Conservation (phyloP, 345 rosid species). For the Heritiera littoralis region DNA sequence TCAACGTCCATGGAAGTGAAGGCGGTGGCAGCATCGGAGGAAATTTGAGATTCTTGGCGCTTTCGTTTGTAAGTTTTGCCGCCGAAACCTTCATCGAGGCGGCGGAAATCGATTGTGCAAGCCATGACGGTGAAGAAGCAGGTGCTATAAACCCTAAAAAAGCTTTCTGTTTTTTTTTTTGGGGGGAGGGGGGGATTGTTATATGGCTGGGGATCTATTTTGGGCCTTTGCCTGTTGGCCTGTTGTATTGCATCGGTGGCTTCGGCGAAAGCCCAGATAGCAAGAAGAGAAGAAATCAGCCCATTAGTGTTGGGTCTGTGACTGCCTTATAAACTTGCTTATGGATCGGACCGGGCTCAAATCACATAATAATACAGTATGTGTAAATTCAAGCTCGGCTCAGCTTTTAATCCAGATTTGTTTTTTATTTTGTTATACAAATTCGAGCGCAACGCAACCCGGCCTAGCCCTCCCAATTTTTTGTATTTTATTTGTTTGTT, state of each 20-base stretch:
- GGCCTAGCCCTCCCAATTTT: too few species aligned
- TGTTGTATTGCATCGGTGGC: neutral
- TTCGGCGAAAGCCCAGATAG: neutral
- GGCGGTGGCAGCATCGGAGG: constrained; percentile 22
- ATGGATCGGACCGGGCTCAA: too few species aligned
- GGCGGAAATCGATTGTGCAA: constrained; percentile 81
- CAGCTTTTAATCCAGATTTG: too few species aligned
- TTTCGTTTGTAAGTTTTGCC: constrained; percentile 91
- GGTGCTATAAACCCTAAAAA: neutral
- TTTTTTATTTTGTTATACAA: too few species aligned
- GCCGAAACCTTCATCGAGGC: constrained; percentile 93
- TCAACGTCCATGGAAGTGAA: constrained; percentile 61
- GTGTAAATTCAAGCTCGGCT: too few species aligned
- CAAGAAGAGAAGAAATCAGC: neutral
- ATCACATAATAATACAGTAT: too few species aligned
- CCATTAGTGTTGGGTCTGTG: neutral
- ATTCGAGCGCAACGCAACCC: too few species aligned
- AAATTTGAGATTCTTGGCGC: constrained; percentile 43
- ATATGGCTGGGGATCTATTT: neutral
- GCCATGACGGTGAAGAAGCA: constrained; percentile 51
- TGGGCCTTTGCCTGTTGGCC: neutral
- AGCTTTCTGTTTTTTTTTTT: too few species aligned
- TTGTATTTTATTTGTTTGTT: too few species aligned
- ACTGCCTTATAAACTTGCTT: too few species aligned
- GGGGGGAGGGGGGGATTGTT: neutral